phyloP scores from a whole-genome alignment of 345 rosid species.

The Syzygium grande region DNA sequence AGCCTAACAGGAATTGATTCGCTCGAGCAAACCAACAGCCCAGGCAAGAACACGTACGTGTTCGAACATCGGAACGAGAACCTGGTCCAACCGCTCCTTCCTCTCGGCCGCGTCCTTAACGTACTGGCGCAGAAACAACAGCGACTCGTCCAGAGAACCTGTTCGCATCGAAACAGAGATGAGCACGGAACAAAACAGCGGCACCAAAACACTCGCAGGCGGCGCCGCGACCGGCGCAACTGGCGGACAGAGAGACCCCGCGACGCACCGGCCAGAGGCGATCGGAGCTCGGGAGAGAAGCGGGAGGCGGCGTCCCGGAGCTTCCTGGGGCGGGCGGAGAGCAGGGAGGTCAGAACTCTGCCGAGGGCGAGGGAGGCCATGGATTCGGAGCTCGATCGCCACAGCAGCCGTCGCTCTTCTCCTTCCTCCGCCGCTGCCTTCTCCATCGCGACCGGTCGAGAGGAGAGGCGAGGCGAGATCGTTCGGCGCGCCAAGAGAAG shows the following conservation, averaged over 20 bases:
- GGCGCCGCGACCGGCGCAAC: background rate
- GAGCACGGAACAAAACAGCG: background rate
- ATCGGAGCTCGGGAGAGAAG: slow-evolving; percentile 31
- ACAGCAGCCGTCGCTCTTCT: slow-evolving; percentile 25
- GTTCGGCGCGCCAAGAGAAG: background rate
- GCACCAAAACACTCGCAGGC: background rate
- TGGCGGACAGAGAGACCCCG: background rate
- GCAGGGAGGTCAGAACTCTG: slow-evolving; percentile 48
- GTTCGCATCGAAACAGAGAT: background rate
- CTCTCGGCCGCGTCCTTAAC: slow-evolving; percentile 47
- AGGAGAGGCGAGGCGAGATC: background rate
- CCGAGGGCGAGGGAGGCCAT: slow-evolving; percentile 55
- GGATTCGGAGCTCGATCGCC: slow-evolving; percentile 45
- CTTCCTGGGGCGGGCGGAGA: slow-evolving; percentile 58
- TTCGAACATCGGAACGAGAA: slow-evolving; percentile 68
- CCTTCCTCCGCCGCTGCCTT: slow-evolving; percentile 8
- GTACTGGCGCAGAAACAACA: slow-evolving; percentile 49
- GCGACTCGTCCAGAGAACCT: slow-evolving; percentile 68
- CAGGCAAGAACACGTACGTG: slow-evolving; percentile 22
- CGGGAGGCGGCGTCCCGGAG: slow-evolving; percentile 47
- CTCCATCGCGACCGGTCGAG: background rate
- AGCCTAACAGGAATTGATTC: background rate
- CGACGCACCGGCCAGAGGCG: slow-evolving; percentile 32
- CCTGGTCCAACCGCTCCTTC: slow-evolving; percentile 36
- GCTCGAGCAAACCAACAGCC: background rate